Conservation (phyloP, 148 eudicot species). For the Vaccinium vitisidaea region DNA sequence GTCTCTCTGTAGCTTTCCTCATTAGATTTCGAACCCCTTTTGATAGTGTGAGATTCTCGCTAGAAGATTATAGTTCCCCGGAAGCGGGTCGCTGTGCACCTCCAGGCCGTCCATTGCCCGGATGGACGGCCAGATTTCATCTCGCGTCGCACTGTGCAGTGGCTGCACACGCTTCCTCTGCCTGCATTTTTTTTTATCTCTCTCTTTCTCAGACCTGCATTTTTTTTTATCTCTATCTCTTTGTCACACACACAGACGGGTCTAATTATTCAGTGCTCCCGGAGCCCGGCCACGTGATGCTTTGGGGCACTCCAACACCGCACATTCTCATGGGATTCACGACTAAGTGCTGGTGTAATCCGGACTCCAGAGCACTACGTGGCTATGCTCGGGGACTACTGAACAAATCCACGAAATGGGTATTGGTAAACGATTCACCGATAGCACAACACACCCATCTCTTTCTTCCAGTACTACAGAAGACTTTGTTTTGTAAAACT, state of each 20-base stretch:
- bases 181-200: background rate
- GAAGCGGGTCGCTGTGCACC: background rate
- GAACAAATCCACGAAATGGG: background rate
- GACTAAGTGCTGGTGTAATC: too few relatives aligned
- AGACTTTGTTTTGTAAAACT: background rate
- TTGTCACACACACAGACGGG: background rate
- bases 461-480: background rate
- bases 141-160: too few relatives aligned
- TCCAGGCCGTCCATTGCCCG: too few relatives aligned
- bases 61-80: background rate
- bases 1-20: slow-evolving; percentile 3
- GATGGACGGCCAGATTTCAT: too few relatives aligned
- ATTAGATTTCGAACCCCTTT: background rate
- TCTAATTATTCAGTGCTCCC: too few relatives aligned
- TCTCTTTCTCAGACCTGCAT: background rate
- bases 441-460: background rate
- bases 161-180: too few relatives aligned
- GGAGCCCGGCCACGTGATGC: too few relatives aligned
- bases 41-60: background rate
- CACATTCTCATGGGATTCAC: too few relatives aligned
- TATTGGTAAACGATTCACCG: background rate
- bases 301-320: too few relatives aligned
- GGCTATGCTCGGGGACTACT: too few relatives aligned
- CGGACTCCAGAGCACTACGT: too few relatives aligned
- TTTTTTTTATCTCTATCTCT: background rate